Evolutionary conservation across 2,329 filamentous ascomycete species (phyloP).

Genomic region (Paramyrothecium roridum): DNA sequence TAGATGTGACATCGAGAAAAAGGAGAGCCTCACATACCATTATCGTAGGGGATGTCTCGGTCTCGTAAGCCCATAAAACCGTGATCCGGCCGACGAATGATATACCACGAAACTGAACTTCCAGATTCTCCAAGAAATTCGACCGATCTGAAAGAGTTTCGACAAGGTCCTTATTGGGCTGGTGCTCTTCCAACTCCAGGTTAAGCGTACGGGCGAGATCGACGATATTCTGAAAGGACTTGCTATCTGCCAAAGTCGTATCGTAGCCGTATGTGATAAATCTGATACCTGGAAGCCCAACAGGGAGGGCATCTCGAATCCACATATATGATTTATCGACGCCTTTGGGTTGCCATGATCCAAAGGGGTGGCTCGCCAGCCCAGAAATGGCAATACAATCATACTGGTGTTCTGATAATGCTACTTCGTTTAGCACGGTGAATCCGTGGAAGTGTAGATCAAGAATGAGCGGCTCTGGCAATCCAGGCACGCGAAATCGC

Average conservation of each 20-base stretch:
- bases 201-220: neutral
- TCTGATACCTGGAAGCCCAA: neutral
- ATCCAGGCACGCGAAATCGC: neutral
- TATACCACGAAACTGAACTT: neutral
- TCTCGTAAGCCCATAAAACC: neutral
- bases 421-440: neutral
- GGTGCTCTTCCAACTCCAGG: neutral
- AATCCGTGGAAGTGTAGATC: neutral
- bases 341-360: constrained; percentile 7
- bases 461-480: neutral
- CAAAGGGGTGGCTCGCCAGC: constrained; percentile 5
- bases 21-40: neutral
- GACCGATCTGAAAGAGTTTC: neutral
- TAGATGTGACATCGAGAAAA: neutral
- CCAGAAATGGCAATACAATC: constrained; percentile 7
- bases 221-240: neutral
- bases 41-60: neutral
- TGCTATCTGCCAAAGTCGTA: neutral
- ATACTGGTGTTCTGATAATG: neutral
- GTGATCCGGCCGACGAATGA: neutral
- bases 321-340: constrained; percentile 6
- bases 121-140: neutral
- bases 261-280: constrained; percentile 8
- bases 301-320: constrained; percentile 5
- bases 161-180: neutral